phyloP scores from a whole-genome alignment of 2,329 filamentous ascomycete genomes.

The Epichloe scottii region DNA sequence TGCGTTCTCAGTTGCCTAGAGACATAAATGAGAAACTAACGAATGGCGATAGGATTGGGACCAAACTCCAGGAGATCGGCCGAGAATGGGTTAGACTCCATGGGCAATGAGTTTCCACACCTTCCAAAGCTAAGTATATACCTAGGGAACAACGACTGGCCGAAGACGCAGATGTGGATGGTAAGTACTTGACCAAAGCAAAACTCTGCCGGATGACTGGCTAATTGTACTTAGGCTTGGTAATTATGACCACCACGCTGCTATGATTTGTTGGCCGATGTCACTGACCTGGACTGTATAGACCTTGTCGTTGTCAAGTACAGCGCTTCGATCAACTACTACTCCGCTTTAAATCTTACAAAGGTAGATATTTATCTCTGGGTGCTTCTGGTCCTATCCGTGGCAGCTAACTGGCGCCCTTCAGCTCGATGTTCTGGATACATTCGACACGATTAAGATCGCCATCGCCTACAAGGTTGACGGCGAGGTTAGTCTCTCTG shows the following conservation, averaged over 20 bases:
- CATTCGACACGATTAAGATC: constrained; percentile 3
- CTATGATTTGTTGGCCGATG: too few species aligned
- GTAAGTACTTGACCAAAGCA: constrained; percentile 13
- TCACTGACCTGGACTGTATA: constrained; percentile 2
- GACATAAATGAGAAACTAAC: constrained; percentile 8
- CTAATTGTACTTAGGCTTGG: constrained; percentile 16
- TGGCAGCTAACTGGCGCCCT: not conserved
- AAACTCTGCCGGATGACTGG: constrained; percentile 4
- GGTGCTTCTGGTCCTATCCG: too few species aligned
- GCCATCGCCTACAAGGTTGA: constrained; percentile 2
- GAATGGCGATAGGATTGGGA: constrained; percentile 20
- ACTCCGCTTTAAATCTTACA: constrained; percentile 40
- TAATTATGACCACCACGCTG: constrained; percentile 1
- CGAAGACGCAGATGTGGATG: constrained; percentile 47
- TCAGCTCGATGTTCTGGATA: constrained; percentile 13
- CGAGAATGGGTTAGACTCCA: constrained; percentile 19
- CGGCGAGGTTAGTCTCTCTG: constrained; percentile 13
- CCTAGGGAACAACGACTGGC: constrained; percentile 36
- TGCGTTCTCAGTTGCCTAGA: constrained; percentile 7
- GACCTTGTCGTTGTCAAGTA: constrained; percentile 60
- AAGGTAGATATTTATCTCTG: constrained; percentile 17
- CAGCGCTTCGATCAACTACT: constrained; percentile 46
- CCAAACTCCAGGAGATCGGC: constrained; percentile 34
- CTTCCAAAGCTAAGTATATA: too few species aligned
- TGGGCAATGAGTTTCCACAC: too few species aligned